Conservation (phyloP, 2,329 filamentous ascomycete species). For the Apiospora koreana region DNA sequence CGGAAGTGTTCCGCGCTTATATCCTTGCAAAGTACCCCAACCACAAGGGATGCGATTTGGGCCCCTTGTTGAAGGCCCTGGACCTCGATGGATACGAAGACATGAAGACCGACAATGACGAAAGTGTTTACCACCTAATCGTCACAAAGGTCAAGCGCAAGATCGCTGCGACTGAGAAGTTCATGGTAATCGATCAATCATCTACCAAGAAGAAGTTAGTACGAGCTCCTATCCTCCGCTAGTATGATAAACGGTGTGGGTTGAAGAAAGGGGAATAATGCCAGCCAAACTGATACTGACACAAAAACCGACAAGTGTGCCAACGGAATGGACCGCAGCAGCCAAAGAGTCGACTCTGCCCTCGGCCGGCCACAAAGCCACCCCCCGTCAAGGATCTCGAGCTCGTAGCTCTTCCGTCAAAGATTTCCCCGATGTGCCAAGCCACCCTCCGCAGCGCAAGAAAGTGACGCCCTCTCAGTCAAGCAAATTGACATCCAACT, state of each 20-base stretch:
- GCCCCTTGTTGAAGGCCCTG: not conserved
- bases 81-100: not conserved
- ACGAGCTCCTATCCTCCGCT: not conserved
- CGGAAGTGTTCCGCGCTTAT: not conserved
- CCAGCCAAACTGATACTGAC: too few species aligned
- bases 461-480: not conserved
- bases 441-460: not conserved
- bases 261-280: not conserved
- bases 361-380: not conserved
- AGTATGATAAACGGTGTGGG: not conserved
- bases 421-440: not conserved
- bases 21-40: not conserved
- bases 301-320: not conserved
- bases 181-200: not conserved
- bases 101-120: not conserved
- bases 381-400: not conserved
- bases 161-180: not conserved
- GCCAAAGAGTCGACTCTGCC: not conserved
- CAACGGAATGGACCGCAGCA: not conserved
- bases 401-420: too few species aligned
- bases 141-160: not conserved
- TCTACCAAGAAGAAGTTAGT: not conserved
- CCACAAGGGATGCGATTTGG: not conserved
- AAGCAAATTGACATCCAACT: not conserved
- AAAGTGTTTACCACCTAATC: not conserved